Percentiles rank a stretch among this genome's conserved stretches.
These are phyloP conservation scores for Hypoxylon cercidicola DNA, from an alignment of 495 filamentous ascomycete genomes.

Conservation along the genomic window DNA sequence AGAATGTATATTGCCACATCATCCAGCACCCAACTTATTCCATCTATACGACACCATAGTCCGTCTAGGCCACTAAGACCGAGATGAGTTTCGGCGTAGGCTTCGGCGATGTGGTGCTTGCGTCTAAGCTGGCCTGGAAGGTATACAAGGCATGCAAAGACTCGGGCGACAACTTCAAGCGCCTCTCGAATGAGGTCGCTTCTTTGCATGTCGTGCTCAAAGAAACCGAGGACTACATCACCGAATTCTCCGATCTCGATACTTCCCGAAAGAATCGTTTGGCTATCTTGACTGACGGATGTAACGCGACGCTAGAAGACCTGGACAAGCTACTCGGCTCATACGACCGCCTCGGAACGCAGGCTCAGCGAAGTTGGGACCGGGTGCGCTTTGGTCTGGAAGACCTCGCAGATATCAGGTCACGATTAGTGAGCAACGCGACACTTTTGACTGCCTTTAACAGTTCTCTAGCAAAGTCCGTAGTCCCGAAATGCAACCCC, in stretches of 20 bases:
- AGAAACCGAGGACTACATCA: constrained; percentile 48
- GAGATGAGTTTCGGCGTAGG: constrained; percentile 29
- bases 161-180: constrained; percentile 47
- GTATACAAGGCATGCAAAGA: constrained; percentile 52
- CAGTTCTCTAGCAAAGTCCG: constrained; percentile 40
- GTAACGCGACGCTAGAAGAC: constrained; percentile 43
- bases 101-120: constrained; percentile 26
- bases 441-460: constrained; percentile 47
- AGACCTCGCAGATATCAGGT: constrained; percentile 47
- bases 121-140: constrained; percentile 25
- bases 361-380: constrained; percentile 52
- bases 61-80: background rate
- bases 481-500: background rate
- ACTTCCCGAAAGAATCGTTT: constrained; percentile 37
- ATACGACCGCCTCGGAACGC: constrained; percentile 50
- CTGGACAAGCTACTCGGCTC: constrained; percentile 44
- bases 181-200: constrained; percentile 48
- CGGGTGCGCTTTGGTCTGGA: constrained; percentile 48
- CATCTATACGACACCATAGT: background rate
- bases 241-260: constrained; percentile 31
- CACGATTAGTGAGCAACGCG: constrained; percentile 42
- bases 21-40: background rate
- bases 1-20: constrained; percentile 11
- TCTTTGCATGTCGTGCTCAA: constrained; percentile 52
- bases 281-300: constrained; percentile 41